Base-by-base conservation (phyloP, 2,329 filamentous ascomycete genomes). In the Xylaria polymorpha region DNA sequence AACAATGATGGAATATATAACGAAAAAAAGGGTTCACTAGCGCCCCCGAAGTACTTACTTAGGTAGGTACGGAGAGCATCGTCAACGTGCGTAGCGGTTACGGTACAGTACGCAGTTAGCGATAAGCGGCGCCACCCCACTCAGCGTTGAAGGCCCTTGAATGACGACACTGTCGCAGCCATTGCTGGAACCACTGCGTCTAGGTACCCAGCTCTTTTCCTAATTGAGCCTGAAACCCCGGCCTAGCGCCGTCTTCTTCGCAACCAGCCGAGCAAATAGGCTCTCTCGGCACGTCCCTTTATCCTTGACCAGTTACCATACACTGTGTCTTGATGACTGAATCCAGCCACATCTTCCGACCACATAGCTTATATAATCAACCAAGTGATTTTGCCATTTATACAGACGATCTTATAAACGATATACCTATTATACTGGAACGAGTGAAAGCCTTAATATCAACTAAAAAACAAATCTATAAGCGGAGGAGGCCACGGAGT, bases 141-240 rank as follows among this genome's bases (percentile, higher is more conserved):
- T 55, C 8, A n/a, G 51, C 50, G 8, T 8, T 50, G 25, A 14
- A 25, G 37, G 32, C 9, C 20, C 44, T 18, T n/a, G 10, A 50
- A 61, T 61, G 58, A 60, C 58, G 58, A 50, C 58, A 60, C 43
- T 32, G 29, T 14, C 29, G 20, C 43, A 22, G 25, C 29, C 14
- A 60, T 37, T 48, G 41, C 55, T 43, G 12, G 29, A 50, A 60
- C 35, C 37, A 39, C 25, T 43, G 25, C 4, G 25, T 29, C 25
- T 29, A 29, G 25, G 25, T 29, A 29, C 58, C 48, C 50, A 48
- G 58, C 58, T 61, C 44, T 50, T 48, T 61, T 20, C 58, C 58
- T 18, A 8, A 18, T 35, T 39, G 14, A 39, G 58, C 43, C 8
- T 50, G 50, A 29, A 18, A 25, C 41, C 55, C 37, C 37, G 14